These are phyloP conservation scores for Phanerochaete carnosa DNA, from an alignment of 768 basidiomycete species.

Conservation along the genomic window DNA sequence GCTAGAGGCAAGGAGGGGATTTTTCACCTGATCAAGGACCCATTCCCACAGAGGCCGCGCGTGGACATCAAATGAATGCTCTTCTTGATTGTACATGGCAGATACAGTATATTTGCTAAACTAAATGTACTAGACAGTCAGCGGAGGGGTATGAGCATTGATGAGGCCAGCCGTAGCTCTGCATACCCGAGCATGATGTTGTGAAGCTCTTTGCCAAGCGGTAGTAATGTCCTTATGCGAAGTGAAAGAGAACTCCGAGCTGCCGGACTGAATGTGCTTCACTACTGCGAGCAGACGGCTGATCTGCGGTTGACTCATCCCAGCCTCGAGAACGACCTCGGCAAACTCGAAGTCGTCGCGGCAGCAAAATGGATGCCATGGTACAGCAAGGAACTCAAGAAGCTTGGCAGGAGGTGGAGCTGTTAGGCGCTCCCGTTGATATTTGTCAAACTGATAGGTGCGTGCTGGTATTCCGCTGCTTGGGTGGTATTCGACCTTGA, in stretches of 20 bases:
- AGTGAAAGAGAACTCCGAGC: background rate
- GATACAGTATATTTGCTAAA: background rate
- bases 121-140: too few relatives aligned
- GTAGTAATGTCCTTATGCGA: background rate
- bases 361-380: slow-evolving; percentile 5
- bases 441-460: background rate
- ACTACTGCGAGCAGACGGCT: background rate
- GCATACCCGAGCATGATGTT: too few relatives aligned
- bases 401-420: background rate
- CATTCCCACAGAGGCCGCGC: background rate
- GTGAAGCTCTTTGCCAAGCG: too few relatives aligned
- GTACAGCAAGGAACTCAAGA: background rate
- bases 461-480: background rate
- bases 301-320: background rate
- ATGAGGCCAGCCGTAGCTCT: too few relatives aligned
- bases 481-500: slow-evolving; percentile 2
- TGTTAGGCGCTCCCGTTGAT: background rate
- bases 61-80: background rate
- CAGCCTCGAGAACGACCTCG: background rate
- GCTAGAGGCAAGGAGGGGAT: background rate
- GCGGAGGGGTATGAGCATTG: too few relatives aligned
- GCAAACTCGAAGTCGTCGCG: slow-evolving; percentile 17
- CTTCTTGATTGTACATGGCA: background rate
- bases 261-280: background rate
- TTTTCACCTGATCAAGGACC: background rate